Percentiles rank a stretch among this genome's conserved stretches.
Conservation (phyloP, 768 basidiomycete genomes). For the Mycena galopus region DNA sequence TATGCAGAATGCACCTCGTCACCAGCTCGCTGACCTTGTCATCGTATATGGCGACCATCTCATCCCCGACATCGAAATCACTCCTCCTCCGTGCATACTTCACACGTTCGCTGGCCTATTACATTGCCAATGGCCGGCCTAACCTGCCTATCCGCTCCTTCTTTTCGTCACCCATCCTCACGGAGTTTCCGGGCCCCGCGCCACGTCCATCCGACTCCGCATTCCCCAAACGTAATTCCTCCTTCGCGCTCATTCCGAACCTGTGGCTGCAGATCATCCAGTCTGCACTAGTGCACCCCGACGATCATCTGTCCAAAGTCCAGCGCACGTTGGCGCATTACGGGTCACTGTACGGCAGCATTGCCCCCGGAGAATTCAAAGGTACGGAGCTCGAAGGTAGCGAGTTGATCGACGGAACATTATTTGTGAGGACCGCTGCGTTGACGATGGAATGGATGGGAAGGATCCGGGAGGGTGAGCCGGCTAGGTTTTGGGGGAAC, state of each 20-base stretch:
- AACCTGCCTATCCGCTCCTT: conserved; percentile 63
- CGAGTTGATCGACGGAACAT: conserved; percentile 68
- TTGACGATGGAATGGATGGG: conserved; percentile 61
- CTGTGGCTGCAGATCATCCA: conserved; percentile 68
- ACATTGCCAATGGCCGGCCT: conserved; percentile 69
- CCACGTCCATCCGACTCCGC: conserved; percentile 16
- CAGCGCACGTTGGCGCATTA: conserved; percentile 55
- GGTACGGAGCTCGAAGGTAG: conserved; percentile 63
- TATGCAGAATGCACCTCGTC: conserved; percentile 70
- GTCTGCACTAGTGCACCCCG: conserved; percentile 59
- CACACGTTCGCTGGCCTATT: conserved; percentile 63
- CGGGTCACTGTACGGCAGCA: conserved; percentile 50
- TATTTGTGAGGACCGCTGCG: conserved; percentile 72
- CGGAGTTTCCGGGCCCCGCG: conserved; percentile 8
- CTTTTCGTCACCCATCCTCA: conserved; percentile 44
- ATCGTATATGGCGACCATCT: conserved; percentile 57
- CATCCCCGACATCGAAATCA: conserved; percentile 56
- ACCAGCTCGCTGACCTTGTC: conserved; percentile 69
- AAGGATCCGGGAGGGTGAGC: conserved; percentile 54
- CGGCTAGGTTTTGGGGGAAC: conserved; percentile 29
- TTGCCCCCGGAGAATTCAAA: conserved; percentile 49
- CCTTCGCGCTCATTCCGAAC: conserved; percentile 58
- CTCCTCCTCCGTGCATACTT: conserved; percentile 74
- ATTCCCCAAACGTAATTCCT: conserved; percentile 47
- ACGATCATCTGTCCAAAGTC: conserved; percentile 51